Base-by-base conservation (phyloP, 1,139 yeast genomes). In the Hansenula anomala region DNA sequence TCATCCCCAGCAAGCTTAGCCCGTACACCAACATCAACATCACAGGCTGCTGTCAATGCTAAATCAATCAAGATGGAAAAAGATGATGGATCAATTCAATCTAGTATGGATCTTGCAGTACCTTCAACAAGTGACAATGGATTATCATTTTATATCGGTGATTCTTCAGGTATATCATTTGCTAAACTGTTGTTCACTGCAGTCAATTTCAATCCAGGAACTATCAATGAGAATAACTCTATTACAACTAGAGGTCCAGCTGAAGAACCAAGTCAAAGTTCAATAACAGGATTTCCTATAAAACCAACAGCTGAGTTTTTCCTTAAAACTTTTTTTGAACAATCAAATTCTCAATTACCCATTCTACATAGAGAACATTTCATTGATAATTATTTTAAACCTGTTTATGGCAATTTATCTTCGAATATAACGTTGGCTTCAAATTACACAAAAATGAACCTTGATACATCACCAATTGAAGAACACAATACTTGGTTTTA, bases 341-440 rank as follows among this genome's bases (percentile, higher is more conserved):
- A 84, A 51, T 76, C 92, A 15, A 88, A 88, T 55, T 68, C 95
- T 4, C 96, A 87, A 58, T 56, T 85, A 29, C 96, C 96, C 0
- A 70, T 88, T 6, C 60, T 89, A 37, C 96, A 89, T 56, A 71
- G 96, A 28, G 95, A 87, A 52, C 77, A 74, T 46, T 88, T 88
- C 53, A 58, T 89, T 33, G 64, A 65, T 37, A 66, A 69, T 33
- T 80, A 78, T 54, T 89, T 84, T 55, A 74, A 77, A 44, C 96
- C 96, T 0, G 69, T 88, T 2, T 88, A 88, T 55, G 96, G 96
- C 2, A 60, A 67, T 7, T 65, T 84, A 40, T 78, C 86, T 24
- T 56, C 66, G 2, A 64, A 64, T 30, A 64, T 77, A 0, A 70
- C 80, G 3, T 64, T 86, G 35, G 89, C 88, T 0, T 77, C 87